Conservation (phyloP, 352 stramenopile genomes). For the Saprolegnia diclina region DNA sequence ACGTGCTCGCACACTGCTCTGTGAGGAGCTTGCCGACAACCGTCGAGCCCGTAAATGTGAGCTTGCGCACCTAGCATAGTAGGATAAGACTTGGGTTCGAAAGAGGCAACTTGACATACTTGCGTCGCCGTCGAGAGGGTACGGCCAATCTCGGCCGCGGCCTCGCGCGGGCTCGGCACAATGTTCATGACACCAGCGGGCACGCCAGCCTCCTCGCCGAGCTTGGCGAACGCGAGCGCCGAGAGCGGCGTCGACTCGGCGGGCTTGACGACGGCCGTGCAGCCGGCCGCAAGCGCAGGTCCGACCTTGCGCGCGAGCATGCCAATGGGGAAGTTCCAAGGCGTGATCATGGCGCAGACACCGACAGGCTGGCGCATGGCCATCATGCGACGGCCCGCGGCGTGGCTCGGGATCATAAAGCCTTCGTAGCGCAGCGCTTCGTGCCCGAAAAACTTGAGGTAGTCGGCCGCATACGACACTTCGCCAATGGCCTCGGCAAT, state of each 20-base stretch:
- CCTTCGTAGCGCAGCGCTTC: slow-evolving; percentile 88
- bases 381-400: slow-evolving; percentile 57
- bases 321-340: slow-evolving; percentile 98
- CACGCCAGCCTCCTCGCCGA: slow-evolving; percentile 84
- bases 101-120: slow-evolving; percentile 34
- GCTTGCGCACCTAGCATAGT: slow-evolving; percentile 87
- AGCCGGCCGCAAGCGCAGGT: slow-evolving; percentile 91
- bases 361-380: slow-evolving; percentile 90
- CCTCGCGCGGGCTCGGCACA: slow-evolving; percentile 55
- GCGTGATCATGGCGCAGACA: slow-evolving; percentile 92
- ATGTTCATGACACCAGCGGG: slow-evolving; percentile 88
- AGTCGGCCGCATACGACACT: slow-evolving; percentile 90
- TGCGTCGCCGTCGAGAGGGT: slow-evolving; percentile 52
- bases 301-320: slow-evolving; percentile 98
- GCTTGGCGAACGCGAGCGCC: slow-evolving; percentile 86
- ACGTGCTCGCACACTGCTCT: slow-evolving; percentile 63
- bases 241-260: slow-evolving; percentile 94
- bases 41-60: slow-evolving; percentile 87
- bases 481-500: slow-evolving; percentile 91
- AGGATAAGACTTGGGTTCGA: slow-evolving; percentile 5
- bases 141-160: slow-evolving; percentile 68
- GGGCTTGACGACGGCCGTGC: slow-evolving; percentile 95
- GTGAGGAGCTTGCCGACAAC: slow-evolving; percentile 76
- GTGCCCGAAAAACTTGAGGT: slow-evolving; percentile 96
- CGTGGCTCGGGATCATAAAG: slow-evolving; percentile 63